Evolutionary conservation across 2,329 filamentous ascomycete genomes (phyloP).

Genomic region (Colletotrichum sp.): DNA sequence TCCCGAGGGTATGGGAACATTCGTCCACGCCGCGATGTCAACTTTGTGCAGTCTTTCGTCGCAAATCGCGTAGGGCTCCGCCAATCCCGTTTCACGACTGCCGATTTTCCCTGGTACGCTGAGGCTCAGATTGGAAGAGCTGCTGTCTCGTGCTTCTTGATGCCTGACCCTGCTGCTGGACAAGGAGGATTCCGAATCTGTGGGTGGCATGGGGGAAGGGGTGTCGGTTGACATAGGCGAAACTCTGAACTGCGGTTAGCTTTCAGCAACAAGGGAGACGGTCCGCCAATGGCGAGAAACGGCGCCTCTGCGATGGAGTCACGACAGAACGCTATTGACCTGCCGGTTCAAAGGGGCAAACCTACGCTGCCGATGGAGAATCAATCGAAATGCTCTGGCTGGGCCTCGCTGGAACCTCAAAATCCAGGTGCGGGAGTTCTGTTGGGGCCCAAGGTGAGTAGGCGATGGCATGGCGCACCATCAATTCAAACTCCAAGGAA

Average conservation of each 20-base stretch:
- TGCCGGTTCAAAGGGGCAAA: no score
- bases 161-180: not conserved
- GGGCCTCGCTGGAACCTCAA: not conserved
- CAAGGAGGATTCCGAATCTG: not conserved
- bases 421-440: not conserved
- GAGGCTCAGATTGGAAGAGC: not conserved
- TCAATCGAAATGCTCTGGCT: not conserved
- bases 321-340: no score
- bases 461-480: slow-evolving; percentile 5
- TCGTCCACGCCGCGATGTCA: not conserved
- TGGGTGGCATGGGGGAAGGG: not conserved
- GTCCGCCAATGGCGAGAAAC: no score
- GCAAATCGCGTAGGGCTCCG: not conserved
- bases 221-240: not conserved
- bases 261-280: no score
- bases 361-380: not conserved
- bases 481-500: slow-evolving; percentile 7
- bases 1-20: not conserved
- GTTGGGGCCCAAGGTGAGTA: slow-evolving; percentile 6
- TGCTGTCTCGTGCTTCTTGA: not conserved
- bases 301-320: no score
- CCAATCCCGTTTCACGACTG: no score
- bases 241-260: not conserved
- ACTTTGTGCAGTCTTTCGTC: slow-evolving; percentile 1
- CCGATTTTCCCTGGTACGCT: not conserved